phyloP scores from a whole-genome alignment of 2,329 filamentous ascomycete species.

The Taxawa tesnikishii region DNA sequence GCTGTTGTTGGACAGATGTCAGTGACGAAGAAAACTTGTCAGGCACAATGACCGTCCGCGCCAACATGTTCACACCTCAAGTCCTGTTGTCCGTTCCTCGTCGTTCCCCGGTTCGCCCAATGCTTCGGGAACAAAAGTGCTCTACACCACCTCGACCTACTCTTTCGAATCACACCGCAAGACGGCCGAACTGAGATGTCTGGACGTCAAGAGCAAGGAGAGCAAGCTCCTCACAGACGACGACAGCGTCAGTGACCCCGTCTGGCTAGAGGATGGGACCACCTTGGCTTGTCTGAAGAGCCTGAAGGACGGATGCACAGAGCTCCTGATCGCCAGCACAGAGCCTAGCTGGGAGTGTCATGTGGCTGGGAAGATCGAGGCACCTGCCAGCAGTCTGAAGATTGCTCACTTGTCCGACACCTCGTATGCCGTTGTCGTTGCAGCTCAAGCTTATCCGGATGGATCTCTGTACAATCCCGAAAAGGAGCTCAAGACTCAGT shows the following conservation, averaged over 20 bases:
- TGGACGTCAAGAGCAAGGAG: slow-evolving; percentile 56
- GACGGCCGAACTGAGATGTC: slow-evolving; percentile 53
- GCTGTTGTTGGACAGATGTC: no score
- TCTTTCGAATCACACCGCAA: slow-evolving; percentile 65
- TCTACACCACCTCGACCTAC: slow-evolving; percentile 64
- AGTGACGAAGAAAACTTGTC: no score
- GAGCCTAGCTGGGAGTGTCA: slow-evolving; percentile 16
- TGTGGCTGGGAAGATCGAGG: slow-evolving; percentile 30
- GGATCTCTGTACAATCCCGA: slow-evolving; percentile 50
- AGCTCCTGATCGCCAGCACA: slow-evolving; percentile 21
- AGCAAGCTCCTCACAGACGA: slow-evolving; percentile 56
- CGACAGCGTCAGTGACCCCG: slow-evolving; percentile 53
- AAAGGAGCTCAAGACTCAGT: slow-evolving; percentile 32
- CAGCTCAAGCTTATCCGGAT: slow-evolving; percentile 52
- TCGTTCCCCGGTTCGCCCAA: slow-evolving; percentile 62
- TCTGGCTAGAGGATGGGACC: slow-evolving; percentile 62
- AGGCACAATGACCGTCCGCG: slow-evolving; percentile 54
- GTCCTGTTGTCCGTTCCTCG: slow-evolving; percentile 66
- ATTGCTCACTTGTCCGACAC: slow-evolving; percentile 23
- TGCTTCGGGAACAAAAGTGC: slow-evolving; percentile 46
- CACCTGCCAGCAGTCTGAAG: slow-evolving; percentile 37
- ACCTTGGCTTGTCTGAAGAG: slow-evolving; percentile 42
- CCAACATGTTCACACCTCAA: slow-evolving; percentile 62
- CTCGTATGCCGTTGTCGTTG: slow-evolving; percentile 32
- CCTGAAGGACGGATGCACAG: slow-evolving; percentile 26